A percentile compares a stretch with the other conserved stretches of the same genome.
Conservation (phyloP, 2,329 filamentous ascomycete species). For the Trichoderma sp. region DNA sequence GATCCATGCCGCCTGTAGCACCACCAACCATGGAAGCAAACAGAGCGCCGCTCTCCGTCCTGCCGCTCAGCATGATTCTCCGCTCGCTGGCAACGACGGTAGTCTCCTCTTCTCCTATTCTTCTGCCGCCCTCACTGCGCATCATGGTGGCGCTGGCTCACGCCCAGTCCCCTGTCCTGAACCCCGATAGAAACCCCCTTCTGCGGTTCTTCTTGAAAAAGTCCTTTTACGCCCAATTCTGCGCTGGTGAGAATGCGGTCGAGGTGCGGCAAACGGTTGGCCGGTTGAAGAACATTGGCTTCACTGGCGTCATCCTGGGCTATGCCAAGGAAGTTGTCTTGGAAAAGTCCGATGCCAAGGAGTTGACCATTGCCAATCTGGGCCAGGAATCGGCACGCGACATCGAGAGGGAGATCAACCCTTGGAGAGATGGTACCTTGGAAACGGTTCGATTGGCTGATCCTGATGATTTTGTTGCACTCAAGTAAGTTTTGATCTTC, state of each 20-base stretch:
- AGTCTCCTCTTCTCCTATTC: slow-evolving; percentile 66
- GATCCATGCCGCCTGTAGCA: slow-evolving; percentile 31
- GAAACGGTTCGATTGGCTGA: slow-evolving; percentile 69
- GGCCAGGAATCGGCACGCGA: slow-evolving; percentile 48
- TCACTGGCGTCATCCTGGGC: slow-evolving; percentile 77
- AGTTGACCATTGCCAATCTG: slow-evolving; percentile 44
- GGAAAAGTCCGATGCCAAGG: slow-evolving; percentile 50
- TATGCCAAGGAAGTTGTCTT: slow-evolving; percentile 82
- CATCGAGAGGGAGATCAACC: slow-evolving; percentile 59
- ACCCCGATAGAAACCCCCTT: slow-evolving; percentile 72
- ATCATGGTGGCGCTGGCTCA: slow-evolving; percentile 69
- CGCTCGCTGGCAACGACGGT: slow-evolving; percentile 68
- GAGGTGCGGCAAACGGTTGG: slow-evolving; percentile 68
- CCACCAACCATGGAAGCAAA: slow-evolving; percentile 27
- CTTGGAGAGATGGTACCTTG: slow-evolving; percentile 73
- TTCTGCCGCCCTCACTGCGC: slow-evolving; percentile 68
- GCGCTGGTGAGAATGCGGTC: slow-evolving; percentile 69
- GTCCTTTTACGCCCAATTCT: slow-evolving; percentile 90
- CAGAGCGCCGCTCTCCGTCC: slow-evolving; percentile 57
- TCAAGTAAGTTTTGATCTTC: slow-evolving; percentile 49
- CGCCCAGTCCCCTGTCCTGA: slow-evolving; percentile 63
- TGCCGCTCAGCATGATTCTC: slow-evolving; percentile 65
- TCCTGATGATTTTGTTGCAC: slow-evolving; percentile 60
- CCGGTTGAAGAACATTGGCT: slow-evolving; percentile 70
- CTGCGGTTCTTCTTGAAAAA: slow-evolving; percentile 70